Evolutionary conservation across 768 basidiomycete species (phyloP).

Genomic region (Lactarius indigo): DNA sequence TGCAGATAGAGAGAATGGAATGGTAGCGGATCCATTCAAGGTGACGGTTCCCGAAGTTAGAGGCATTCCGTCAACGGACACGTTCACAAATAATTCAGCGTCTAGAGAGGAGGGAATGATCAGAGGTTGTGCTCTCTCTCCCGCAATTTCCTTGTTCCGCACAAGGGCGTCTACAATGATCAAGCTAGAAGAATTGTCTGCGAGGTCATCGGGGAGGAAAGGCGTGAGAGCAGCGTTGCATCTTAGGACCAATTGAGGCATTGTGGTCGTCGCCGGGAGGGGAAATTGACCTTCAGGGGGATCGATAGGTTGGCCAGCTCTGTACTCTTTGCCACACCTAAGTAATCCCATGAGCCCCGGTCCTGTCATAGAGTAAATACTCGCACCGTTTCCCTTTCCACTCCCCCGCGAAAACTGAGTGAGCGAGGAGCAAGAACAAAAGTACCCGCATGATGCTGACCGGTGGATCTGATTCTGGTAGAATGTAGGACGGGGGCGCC

Average conservation of each 20-base stretch:
- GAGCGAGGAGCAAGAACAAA: not conserved
- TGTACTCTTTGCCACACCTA: conserved; percentile 51
- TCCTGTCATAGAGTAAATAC: not conserved
- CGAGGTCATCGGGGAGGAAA: conserved; percentile 42
- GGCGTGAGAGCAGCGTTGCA: conserved; percentile 47
- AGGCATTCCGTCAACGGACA: conserved; percentile 30
- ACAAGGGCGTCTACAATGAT: conserved; percentile 41
- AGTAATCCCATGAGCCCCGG: not conserved
- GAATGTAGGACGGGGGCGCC: not conserved
- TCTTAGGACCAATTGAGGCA: conserved; percentile 43
- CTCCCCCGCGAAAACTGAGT: not conserved
- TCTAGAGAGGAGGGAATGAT: conserved; percentile 19
- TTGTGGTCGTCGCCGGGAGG: conserved; percentile 33
- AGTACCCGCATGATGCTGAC: not conserved
- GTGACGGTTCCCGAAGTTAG: conserved; percentile 33
- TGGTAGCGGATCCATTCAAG: conserved; percentile 37
- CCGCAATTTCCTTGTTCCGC: conserved; percentile 36
- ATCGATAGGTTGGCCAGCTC: conserved; percentile 39
- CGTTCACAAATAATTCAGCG: conserved; percentile 31
- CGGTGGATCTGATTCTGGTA: not conserved
- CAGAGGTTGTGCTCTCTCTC: conserved; percentile 37
- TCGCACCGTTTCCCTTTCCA: not conserved
- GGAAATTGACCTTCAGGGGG: conserved; percentile 47
- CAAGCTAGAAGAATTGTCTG: conserved; percentile 19
- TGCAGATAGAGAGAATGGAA: conserved; percentile 34